Conservation (phyloP, 1,139 yeast genomes). For the Pichia terricola region DNA sequence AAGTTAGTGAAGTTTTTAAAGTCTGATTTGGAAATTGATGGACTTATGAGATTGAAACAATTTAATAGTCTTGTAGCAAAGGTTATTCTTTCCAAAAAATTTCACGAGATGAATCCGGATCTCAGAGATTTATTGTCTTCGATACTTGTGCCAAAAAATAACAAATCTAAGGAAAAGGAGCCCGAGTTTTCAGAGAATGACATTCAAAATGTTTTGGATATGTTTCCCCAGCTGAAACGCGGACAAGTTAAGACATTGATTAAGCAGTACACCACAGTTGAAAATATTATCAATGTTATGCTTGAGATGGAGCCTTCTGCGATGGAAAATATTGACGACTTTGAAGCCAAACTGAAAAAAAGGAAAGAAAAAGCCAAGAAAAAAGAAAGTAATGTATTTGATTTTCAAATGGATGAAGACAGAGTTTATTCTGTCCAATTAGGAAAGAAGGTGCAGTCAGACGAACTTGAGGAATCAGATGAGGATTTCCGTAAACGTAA, state of each 20-base stretch:
- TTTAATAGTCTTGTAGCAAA: conserved; percentile 47
- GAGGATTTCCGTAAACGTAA: conserved; percentile 44
- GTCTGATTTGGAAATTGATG: conserved; percentile 36
- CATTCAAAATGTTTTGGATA: conserved; percentile 37
- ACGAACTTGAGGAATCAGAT: conserved; percentile 21
- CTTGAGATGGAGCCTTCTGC: conserved; percentile 48
- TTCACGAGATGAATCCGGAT: conserved; percentile 38
- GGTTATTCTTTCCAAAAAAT: conserved; percentile 37
- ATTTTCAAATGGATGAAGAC: conserved; percentile 10
- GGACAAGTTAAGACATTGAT: conserved; percentile 37
- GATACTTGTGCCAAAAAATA: conserved; percentile 17
- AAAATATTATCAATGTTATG: conserved; percentile 46
- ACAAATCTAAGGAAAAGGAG: background rate
- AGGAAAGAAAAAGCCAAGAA: background rate
- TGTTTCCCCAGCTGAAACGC: conserved; percentile 48
- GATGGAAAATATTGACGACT: conserved; percentile 21
- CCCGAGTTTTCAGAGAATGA: conserved; percentile 28
- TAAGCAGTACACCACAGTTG: conserved; percentile 44
- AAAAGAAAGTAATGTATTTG: conserved; percentile 6
- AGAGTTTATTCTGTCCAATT: conserved; percentile 18
- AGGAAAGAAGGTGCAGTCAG: conserved; percentile 24
- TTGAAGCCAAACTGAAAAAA: conserved; percentile 6
- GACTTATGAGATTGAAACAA: conserved; percentile 30
- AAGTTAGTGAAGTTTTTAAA: conserved; percentile 34
- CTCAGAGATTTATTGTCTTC: conserved; percentile 36